phyloP scores from a whole-genome alignment of 176 grass and related monocot species.

The Thinopyrum elongatum region DNA sequence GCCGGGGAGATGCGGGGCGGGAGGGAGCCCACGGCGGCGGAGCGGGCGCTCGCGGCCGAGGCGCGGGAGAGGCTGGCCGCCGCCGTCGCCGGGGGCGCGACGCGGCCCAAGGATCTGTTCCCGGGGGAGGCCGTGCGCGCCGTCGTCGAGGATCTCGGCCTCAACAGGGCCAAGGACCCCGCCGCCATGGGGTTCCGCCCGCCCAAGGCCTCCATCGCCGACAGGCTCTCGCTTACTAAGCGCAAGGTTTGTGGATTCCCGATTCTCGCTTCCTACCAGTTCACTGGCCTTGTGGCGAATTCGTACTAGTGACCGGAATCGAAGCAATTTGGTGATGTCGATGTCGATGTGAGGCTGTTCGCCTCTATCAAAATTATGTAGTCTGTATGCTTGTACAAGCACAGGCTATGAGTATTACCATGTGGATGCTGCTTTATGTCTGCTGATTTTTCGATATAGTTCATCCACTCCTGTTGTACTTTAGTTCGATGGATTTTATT shows the following conservation, averaged over 20 bases:
- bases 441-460: neutral
- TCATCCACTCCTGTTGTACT: neutral
- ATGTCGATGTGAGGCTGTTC: neutral
- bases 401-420: neutral
- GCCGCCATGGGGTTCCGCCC: constrained; percentile 71
- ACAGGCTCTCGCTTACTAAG: constrained; percentile 87
- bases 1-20: constrained; percentile 72
- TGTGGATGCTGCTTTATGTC: neutral
- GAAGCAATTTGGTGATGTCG: neutral
- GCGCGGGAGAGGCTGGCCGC: constrained; percentile 64
- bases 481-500: neutral
- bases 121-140: constrained; percentile 76
- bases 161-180: constrained; percentile 69
- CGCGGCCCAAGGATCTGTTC: constrained; percentile 94
- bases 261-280: neutral
- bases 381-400: neutral
- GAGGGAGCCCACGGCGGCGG: constrained; percentile 69
- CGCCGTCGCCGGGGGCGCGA: constrained; percentile 39
- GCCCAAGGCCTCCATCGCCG: constrained; percentile 78
- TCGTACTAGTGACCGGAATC: neutral
- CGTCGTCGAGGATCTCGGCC: constrained; percentile 90
- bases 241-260: constrained; percentile 61
- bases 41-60: constrained; percentile 84
- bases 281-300: neutral
- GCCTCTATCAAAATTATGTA: neutral